phyloP scores from a whole-genome alignment of 202 grass and related monocot species.

The Setaria viridis region DNA sequence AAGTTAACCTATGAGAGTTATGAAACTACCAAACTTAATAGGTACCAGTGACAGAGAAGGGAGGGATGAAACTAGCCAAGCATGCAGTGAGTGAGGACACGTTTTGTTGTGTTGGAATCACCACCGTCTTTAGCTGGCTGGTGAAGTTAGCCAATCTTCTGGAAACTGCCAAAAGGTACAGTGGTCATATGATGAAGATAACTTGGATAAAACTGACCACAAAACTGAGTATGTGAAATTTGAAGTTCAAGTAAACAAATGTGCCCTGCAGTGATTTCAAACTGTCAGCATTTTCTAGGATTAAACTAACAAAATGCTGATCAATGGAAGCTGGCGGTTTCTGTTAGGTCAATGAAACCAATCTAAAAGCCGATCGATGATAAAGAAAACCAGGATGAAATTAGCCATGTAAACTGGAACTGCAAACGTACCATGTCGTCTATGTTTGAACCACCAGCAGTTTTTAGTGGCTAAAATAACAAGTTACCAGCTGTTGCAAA shows the following conservation, averaged over 20 bases:
- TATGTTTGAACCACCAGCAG: constrained; percentile 56
- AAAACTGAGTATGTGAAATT: constrained; percentile 27
- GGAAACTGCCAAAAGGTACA: constrained; percentile 24
- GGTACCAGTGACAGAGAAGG: constrained; percentile 1
- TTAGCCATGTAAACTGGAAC: constrained; percentile 49
- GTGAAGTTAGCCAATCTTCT: constrained; percentile 18
- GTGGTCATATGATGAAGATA: constrained; percentile 45
- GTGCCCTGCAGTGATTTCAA: constrained; percentile 26
- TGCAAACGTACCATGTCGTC: constrained; percentile 27
- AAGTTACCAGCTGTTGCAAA: constrained; percentile 33
- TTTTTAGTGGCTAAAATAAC: constrained; percentile 50
- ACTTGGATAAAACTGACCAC: constrained; percentile 41
- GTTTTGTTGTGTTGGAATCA: neutral
- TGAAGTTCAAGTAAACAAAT: constrained; percentile 49
- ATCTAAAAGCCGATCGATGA: constrained; percentile 51
- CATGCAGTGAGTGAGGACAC: neutral
- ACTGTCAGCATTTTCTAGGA: constrained; percentile 41
- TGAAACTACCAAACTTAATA: constrained; percentile 29
- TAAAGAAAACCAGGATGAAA: constrained; percentile 49
- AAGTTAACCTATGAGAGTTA: constrained; percentile 29
- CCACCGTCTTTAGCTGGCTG: constrained; percentile 13
- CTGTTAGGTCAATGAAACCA: constrained; percentile 42
- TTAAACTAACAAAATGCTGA: constrained; percentile 45
- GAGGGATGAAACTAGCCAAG: constrained; percentile 17
- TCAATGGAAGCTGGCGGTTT: constrained; percentile 34